phyloP scores from a whole-genome alignment of 352 stramenopile genomes.

The Globisporangium paroecandrum region DNA sequence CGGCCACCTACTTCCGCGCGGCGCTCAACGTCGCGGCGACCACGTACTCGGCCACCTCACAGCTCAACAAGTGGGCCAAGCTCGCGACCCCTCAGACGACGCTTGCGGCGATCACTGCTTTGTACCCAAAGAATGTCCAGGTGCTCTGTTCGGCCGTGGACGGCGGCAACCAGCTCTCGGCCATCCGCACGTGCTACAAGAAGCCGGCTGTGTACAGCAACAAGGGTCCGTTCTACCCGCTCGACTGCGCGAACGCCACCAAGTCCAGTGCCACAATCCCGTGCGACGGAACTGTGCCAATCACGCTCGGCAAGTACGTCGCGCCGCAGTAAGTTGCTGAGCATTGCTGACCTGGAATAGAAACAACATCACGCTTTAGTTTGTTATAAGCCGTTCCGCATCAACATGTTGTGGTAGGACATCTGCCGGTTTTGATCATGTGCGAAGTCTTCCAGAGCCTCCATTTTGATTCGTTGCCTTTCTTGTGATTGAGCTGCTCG shows the following conservation, averaged over 20 bases:
- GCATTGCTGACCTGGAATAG: not conserved
- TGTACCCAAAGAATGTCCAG: constrained; percentile 63
- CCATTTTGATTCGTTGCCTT: not conserved
- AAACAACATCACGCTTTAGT: not conserved
- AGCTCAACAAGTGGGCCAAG: constrained; percentile 59
- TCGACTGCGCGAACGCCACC: constrained; percentile 19
- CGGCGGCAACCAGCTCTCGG: constrained; percentile 58
- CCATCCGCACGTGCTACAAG: constrained; percentile 66
- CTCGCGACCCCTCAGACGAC: constrained; percentile 21
- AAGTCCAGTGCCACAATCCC: constrained; percentile 8
- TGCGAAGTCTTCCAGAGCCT: not conserved
- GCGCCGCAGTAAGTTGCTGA: constrained; percentile 11
- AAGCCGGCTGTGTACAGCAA: constrained; percentile 23
- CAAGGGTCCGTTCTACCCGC: constrained; percentile 11
- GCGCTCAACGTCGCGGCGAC: constrained; percentile 46
- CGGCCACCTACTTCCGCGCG: constrained; percentile 67
- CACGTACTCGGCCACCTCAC: constrained; percentile 33
- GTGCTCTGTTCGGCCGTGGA: constrained; percentile 61
- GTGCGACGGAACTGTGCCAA: constrained; percentile 10
- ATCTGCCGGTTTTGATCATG: not conserved
- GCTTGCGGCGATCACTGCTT: constrained; percentile 33
- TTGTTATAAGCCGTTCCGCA: not conserved
- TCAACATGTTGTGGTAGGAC: not conserved
- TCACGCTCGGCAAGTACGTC: constrained; percentile 19
- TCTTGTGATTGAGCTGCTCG: not conserved